phyloP scores from a whole-genome alignment of 306 rosid species.

The Purshia tridentata region DNA sequence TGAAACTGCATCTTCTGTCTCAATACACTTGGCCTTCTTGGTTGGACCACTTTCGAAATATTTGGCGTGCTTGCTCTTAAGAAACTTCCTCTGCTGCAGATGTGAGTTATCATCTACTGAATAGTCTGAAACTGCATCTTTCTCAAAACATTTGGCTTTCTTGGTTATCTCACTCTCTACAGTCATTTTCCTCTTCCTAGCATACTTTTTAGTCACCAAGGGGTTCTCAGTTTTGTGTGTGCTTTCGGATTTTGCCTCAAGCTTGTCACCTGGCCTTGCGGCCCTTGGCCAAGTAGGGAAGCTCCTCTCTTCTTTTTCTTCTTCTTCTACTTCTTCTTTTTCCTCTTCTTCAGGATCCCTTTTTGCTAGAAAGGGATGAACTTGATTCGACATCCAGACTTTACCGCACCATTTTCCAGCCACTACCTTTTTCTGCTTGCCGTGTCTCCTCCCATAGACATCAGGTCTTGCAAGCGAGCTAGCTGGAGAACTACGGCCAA shows the following conservation, averaged over 20 bases:
- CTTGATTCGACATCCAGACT: constrained; percentile 98
- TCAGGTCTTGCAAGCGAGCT: constrained; percentile 53
- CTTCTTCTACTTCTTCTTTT: constrained; percentile 43
- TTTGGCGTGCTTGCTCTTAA: constrained; percentile 31
- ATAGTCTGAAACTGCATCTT: constrained; percentile 36
- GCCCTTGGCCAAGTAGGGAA: constrained; percentile 45
- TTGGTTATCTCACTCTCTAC: constrained; percentile 37
- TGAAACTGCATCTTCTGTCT: constrained; percentile 31
- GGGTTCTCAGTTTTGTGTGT: constrained; percentile 37
- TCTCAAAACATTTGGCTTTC: constrained; percentile 49
- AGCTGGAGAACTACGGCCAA: constrained; percentile 72
- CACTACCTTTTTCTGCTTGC: constrained; percentile 75
- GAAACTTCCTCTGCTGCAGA: constrained; percentile 33
- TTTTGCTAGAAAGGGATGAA: constrained; percentile 77
- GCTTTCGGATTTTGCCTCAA: constrained; percentile 48
- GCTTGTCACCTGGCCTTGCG: constrained; percentile 48
- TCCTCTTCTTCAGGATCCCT: constrained; percentile 57
- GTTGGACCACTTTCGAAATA: constrained; percentile 26
- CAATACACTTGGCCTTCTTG: constrained; percentile 27
- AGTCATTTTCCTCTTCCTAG: constrained; percentile 72
- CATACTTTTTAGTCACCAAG: constrained; percentile 41
- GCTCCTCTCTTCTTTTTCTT: constrained; percentile 42
- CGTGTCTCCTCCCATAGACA: constrained; percentile 66
- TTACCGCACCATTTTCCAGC: constrained; percentile 99
- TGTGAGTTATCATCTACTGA: constrained; percentile 32